phyloP scores from a whole-genome alignment of 257 asterid genomes.

The Solanum sejunctum region DNA sequence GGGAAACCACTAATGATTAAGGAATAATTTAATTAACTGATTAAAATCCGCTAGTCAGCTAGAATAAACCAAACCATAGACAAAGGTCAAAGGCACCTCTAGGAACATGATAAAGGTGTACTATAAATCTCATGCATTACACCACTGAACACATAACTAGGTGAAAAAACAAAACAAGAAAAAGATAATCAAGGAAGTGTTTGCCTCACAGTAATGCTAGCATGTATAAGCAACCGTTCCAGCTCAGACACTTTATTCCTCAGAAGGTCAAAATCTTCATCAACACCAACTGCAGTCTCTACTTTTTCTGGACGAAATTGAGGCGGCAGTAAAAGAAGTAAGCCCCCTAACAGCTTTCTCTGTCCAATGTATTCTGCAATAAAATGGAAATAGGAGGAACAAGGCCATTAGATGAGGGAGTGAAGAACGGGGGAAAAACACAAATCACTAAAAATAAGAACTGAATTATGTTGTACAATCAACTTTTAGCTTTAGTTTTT shows the following conservation, averaged over 20 bases:
- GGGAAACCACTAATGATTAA: background rate
- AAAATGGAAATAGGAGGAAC: background rate
- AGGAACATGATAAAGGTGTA: background rate
- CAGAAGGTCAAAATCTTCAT: slow-evolving; percentile 14
- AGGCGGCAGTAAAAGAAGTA: slow-evolving; percentile 73
- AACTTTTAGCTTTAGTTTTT: background rate
- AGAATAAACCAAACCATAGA: background rate
- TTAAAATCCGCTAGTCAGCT: background rate
- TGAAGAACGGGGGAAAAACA: background rate
- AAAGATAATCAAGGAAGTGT: background rate
- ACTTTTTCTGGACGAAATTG: slow-evolving; percentile 39
- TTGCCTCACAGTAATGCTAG: slow-evolving; percentile 74
- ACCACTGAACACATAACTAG: background rate
- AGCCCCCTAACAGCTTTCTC: slow-evolving; percentile 73
- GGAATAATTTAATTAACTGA: background rate
- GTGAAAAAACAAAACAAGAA: background rate
- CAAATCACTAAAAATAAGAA: background rate
- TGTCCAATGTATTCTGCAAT: slow-evolving; percentile 77
- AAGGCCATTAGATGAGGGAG: background rate
- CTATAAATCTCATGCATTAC: background rate
- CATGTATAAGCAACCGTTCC: slow-evolving; percentile 58
- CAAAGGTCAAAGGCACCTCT: background rate
- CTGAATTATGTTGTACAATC: background rate
- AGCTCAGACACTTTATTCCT: slow-evolving; percentile 44
- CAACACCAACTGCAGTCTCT: slow-evolving; percentile 28